These are phyloP conservation scores for Vitis rotundifolia DNA, from an alignment of 164 flowering plant genomes.

Conservation along the genomic window DNA sequence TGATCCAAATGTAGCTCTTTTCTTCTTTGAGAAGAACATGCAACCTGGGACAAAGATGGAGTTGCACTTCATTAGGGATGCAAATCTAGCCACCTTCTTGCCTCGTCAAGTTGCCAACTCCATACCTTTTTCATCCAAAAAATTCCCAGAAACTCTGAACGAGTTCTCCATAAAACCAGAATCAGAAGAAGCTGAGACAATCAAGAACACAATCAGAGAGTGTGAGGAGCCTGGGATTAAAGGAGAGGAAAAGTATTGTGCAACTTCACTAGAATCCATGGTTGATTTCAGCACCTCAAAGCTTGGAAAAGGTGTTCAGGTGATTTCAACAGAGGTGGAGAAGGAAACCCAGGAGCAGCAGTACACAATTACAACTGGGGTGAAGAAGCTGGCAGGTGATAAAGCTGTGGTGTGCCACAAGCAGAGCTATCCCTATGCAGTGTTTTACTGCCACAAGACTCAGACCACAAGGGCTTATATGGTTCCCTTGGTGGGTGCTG, in stretches of 20 bases:
- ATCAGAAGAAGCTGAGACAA: constrained; percentile 36
- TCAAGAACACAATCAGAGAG: constrained; percentile 39
- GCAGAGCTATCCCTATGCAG: constrained; percentile 40
- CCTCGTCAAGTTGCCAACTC: constrained; percentile 24
- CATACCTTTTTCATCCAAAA: constrained; percentile 41
- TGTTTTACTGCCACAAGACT: constrained; percentile 42
- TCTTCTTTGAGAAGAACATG: constrained; percentile 50
- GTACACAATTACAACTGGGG: constrained; percentile 23
- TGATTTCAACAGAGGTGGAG: constrained; percentile 42
- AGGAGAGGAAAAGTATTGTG: constrained; percentile 52
- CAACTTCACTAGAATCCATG: constrained; percentile 53
- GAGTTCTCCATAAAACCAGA: constrained; percentile 30
- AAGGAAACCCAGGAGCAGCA: constrained; percentile 27
- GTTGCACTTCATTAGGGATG: constrained; percentile 27
- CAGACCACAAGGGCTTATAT: constrained; percentile 28
- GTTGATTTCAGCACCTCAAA: constrained; percentile 42
- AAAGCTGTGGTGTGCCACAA: constrained; percentile 46
- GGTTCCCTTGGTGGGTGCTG: constrained; percentile 37
- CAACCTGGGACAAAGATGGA: constrained; percentile 28
- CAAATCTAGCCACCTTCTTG: constrained; percentile 29
- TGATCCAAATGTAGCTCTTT: constrained; percentile 36
- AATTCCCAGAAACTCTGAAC: constrained; percentile 28
- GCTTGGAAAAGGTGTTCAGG: constrained; percentile 36
- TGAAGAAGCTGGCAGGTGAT: constrained; percentile 22
- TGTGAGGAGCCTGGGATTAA: constrained; percentile 33